phyloP scores from a whole-genome alignment of 2,329 filamentous ascomycete species.

The Paecilomyces fulvus region DNA sequence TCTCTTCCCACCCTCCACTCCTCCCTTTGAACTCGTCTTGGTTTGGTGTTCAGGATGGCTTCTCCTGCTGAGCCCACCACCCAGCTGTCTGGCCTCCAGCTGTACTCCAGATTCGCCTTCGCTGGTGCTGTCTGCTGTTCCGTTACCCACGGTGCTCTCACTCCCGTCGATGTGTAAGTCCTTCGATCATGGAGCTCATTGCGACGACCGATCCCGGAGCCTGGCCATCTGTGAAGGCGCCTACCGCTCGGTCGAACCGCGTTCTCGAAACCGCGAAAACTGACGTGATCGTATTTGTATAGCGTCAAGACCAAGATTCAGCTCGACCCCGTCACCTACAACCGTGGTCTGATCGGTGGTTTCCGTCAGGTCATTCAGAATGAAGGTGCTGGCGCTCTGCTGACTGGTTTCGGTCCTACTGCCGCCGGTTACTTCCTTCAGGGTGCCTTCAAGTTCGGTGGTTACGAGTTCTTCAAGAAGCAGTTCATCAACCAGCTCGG shows the following conservation, averaged over 20 bases:
- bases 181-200: slow-evolving; percentile 2
- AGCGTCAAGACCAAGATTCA: slow-evolving; percentile 96
- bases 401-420: slow-evolving; percentile 79
- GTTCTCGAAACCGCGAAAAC: slow-evolving; percentile 8
- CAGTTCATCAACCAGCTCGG: slow-evolving; percentile 74
- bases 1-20: slow-evolving; percentile 4
- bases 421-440: slow-evolving; percentile 89
- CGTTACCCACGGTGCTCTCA: slow-evolving; percentile 92
- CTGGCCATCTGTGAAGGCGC: not conserved
- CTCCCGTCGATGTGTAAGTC: slow-evolving; percentile 98
- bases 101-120: slow-evolving; percentile 95
- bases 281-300: slow-evolving; percentile 23
- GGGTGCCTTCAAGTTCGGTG: slow-evolving; percentile 87
- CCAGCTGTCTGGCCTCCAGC: slow-evolving; percentile 52
- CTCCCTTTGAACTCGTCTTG: slow-evolving; percentile 1
- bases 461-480: slow-evolving; percentile 96
- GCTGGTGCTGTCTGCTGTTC: slow-evolving; percentile 97
- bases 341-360: slow-evolving; percentile 75
- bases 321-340: slow-evolving; percentile 83
- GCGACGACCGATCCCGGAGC: not conserved
- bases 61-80: slow-evolving; percentile 22
- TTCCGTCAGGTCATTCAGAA: slow-evolving; percentile 77
- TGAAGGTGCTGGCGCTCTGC: slow-evolving; percentile 77
- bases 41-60: not conserved
- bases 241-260: not conserved